Evolutionary conservation across 2,329 filamentous ascomycete species (phyloP), one percentile per base, ranked within the genome.

Genomic region (Phialocephala subalpina): DNA sequence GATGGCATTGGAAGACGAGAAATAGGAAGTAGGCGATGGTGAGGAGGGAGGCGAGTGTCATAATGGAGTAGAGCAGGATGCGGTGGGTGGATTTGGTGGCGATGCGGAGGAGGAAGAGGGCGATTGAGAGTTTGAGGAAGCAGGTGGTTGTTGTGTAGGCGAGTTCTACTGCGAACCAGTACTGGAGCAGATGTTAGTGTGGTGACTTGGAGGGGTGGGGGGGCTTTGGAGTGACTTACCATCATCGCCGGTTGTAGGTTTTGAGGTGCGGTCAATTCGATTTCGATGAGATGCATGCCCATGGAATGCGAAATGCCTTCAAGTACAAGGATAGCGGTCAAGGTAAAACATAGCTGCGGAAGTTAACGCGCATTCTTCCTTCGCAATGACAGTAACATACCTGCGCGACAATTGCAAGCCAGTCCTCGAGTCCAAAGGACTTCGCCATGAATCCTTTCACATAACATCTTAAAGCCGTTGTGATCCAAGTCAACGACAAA

Each of bases 1-100:
- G 84, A 0, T 69, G 75, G 74, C 84, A 87, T 70, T 86, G 84
- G 18, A 86, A 79, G 0, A 83, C 68, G 6, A 82, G 79, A 65
- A 84, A 73, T 71, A 84, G 80, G 73, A 84, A 83, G 72, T 78
- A 81, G 57, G 76, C 73, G 56, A 77, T 64, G 55, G 77, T 77
- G 69, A 80, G 82, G 12, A 77, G 3, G 2, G 76, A 74, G 2
- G 77, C 76, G 3, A 77, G 62, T 6, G 64, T 58, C 70, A 80
- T 80, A 40, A 78, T 75, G 22, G 71, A 57, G 60, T 76, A 77
- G 64, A 83, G 78, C 64, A 81, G 77, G 5, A 61, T 70, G 3
- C 74, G 73, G 64, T 83, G 78, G 40, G 74, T 62, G 25, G 67
- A 75, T 12, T 70, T 67, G 6, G 77, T 74, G 9, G 78, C 77